phyloP scores from a whole-genome alignment of 306 rosid genomes.

The Dalbergia oliveri region DNA sequence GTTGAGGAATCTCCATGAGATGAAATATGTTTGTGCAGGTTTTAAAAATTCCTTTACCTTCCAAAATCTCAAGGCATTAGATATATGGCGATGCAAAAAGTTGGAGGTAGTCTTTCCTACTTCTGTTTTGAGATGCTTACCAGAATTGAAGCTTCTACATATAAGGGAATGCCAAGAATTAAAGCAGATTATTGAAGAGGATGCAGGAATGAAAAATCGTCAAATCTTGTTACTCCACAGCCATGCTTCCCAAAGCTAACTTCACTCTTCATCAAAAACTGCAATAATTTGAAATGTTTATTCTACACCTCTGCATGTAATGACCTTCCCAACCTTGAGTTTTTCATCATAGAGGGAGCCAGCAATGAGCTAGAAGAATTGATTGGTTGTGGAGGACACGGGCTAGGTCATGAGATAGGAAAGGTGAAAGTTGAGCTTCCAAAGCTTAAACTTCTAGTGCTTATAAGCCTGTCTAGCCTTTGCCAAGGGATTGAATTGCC shows the following conservation, averaged over 20 bases:
- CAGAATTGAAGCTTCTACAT: not conserved
- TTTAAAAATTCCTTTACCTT: not conserved
- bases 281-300: not conserved
- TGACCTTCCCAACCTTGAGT: not conserved
- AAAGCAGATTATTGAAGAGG: conserved; percentile 17
- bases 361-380: not conserved
- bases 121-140: not conserved
- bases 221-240: not conserved
- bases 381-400: not conserved
- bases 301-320: not conserved
- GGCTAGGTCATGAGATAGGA: not conserved
- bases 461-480: conserved; percentile 25
- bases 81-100: not conserved
- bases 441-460: conserved; percentile 3
- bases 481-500: conserved; percentile 16
- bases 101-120: conserved; percentile 10
- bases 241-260: conserved; percentile 18
- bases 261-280: rapidly evolving
- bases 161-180: not conserved
- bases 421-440: conserved; percentile 29
- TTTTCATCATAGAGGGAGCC: not conserved
- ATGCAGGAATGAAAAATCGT: not conserved
- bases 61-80: not conserved
- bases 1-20: not conserved
- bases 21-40: not conserved